Evolutionary conservation across 1,284 basidiomycete genomes (phyloP).

Genomic region (Testicularia cyperi): DNA sequence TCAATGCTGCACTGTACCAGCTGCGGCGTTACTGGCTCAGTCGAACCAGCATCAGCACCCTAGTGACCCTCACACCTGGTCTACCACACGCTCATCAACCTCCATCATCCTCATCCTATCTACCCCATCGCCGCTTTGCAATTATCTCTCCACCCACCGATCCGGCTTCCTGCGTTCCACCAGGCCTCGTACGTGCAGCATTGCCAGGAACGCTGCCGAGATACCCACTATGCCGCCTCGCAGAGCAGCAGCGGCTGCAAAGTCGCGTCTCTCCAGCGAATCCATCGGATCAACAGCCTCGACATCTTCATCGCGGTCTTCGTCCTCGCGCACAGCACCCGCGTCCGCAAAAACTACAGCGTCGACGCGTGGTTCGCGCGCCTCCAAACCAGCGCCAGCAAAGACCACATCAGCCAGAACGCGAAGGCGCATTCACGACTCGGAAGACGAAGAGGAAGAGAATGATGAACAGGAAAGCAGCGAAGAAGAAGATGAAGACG

Average conservation of each 20-base stretch:
- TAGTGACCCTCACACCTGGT: no score
- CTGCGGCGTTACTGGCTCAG: no score
- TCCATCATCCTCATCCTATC: background rate
- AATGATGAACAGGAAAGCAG: conserved; percentile 6
- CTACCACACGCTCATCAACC: no score
- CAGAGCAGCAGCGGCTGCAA: conserved; percentile 25
- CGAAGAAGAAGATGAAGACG: conserved; percentile 8
- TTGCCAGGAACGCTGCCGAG: no score
- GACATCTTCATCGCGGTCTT: conserved; percentile 6
- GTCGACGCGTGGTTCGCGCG: no score
- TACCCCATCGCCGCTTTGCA: background rate
- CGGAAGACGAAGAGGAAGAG: conserved; percentile 16
- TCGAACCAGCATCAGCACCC: no score
- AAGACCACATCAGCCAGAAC: conserved; percentile 11
- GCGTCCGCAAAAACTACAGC: background rate
- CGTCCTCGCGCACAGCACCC: conserved; percentile 2
- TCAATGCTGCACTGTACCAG: no score
- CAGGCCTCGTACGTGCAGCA: no score
- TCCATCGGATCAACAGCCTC: conserved; percentile 15
- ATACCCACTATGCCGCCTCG: conserved; percentile 18
- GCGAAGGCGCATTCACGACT: conserved; percentile 27
- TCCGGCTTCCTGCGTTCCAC: no score
- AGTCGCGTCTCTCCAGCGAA: conserved; percentile 29
- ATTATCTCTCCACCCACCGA: background rate
- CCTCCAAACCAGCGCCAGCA: conserved; percentile 6